Conservation (phyloP, 2,329 filamentous ascomycete genomes). For the Pyrenophora graminea region DNA sequence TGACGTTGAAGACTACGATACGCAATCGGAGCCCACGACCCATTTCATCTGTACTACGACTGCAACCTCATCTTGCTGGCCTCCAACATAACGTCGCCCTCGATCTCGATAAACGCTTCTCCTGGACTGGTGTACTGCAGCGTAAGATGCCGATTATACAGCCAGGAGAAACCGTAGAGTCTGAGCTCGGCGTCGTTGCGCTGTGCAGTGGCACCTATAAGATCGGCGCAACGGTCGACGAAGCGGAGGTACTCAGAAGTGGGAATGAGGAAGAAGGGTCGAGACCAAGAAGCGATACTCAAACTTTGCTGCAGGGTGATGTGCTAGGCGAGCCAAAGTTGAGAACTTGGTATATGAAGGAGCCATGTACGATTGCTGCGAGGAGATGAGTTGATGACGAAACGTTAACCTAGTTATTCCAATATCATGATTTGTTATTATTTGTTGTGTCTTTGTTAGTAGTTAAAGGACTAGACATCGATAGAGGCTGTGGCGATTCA, state of each 20-base stretch:
- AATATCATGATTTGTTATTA: too few species aligned
- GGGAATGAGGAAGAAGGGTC: constrained; percentile 19
- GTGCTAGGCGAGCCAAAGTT: constrained; percentile 45
- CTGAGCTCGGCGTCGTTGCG: constrained; percentile 71
- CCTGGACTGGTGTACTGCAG: constrained; percentile 85
- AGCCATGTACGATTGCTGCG: constrained; percentile 52
- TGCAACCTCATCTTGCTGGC: constrained; percentile 77
- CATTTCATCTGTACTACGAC: constrained; percentile 72
- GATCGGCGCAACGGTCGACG: constrained; percentile 78
- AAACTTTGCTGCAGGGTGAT: constrained; percentile 31
- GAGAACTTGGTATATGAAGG: constrained; percentile 52
- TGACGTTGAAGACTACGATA: constrained; percentile 71
- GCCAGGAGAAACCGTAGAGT: constrained; percentile 62
- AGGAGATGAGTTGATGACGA: constrained; percentile 10
- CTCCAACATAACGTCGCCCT: constrained; percentile 73
- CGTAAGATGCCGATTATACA: constrained; percentile 67
- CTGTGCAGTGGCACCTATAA: constrained; percentile 84
- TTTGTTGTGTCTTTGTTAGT: too few species aligned
- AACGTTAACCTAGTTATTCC: too few species aligned
- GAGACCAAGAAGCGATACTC: constrained; percentile 31
- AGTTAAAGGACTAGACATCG: too few species aligned
- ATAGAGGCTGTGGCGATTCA: too few species aligned
- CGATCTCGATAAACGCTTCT: constrained; percentile 79
- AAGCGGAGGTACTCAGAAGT: constrained; percentile 61
- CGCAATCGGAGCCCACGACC: constrained; percentile 71